Conservation (phyloP, 192 early-diverging fungal genomes). For the Coemansia sp. region DNA sequence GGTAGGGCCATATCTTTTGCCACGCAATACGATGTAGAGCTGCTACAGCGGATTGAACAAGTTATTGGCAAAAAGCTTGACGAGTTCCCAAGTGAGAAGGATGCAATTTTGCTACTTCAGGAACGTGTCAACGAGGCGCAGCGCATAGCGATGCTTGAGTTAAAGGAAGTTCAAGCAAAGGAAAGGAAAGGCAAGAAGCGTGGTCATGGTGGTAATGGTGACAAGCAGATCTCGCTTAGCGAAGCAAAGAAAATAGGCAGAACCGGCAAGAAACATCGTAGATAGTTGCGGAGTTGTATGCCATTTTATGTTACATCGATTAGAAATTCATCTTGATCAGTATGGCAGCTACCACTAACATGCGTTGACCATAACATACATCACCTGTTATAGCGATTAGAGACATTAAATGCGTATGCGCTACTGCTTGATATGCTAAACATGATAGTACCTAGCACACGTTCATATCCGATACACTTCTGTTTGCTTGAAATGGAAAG, state of each 20-base stretch:
- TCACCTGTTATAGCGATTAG: too few species aligned
- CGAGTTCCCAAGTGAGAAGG: slow-evolving; percentile 79
- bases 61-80: slow-evolving; percentile 85
- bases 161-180: slow-evolving; percentile 64
- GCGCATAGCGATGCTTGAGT: slow-evolving; percentile 79
- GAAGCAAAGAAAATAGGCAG: slow-evolving; percentile 44
- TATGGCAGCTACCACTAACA: too few species aligned
- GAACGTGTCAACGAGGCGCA: slow-evolving; percentile 92
- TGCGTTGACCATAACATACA: too few species aligned
- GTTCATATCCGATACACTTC: too few species aligned
- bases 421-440: too few species aligned
- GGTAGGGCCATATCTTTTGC: slow-evolving; percentile 81
- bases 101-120: slow-evolving; percentile 84
- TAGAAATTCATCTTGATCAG: neutral
- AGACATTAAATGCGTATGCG: too few species aligned
- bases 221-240: slow-evolving; percentile 51
- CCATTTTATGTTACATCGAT: neutral
- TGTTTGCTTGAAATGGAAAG: too few species aligned
- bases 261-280: neutral
- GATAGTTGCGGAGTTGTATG: neutral
- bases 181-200: slow-evolving; percentile 24
- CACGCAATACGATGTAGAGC: slow-evolving; percentile 92
- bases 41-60: slow-evolving; percentile 91
- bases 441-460: too few species aligned
- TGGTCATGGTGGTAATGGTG: slow-evolving; percentile 37